Evolutionary conservation across 208 protist genomes (phyloP).

Genomic region (Acanthamoeba sp.): DNA sequence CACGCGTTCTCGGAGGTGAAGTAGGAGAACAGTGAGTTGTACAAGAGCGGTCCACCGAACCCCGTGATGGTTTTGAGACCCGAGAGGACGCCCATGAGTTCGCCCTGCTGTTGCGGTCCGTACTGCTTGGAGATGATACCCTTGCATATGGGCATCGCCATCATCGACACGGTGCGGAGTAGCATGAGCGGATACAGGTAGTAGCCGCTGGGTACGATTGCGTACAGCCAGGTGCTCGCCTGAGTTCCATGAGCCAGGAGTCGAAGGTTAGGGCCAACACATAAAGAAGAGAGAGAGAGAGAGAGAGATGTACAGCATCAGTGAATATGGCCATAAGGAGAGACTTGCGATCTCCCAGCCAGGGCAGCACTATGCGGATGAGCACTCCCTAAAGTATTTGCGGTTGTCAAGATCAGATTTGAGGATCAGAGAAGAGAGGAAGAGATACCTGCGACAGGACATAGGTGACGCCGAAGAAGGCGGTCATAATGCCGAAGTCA

Average conservation of each 20-base stretch:
- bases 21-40: conserved; percentile 1
- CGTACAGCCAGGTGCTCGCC: conserved; percentile 1
- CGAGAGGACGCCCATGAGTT: conserved; percentile 32
- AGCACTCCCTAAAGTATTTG: background rate
- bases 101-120: background rate
- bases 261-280: background rate
- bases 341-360: background rate
- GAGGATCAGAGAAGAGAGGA: background rate
- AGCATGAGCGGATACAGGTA: conserved; percentile 57
- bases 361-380: background rate
- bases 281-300: background rate
- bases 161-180: background rate
- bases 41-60: conserved; percentile 28
- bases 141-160: conserved; percentile 3
- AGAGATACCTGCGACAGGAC: background rate
- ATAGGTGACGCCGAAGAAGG: conserved; percentile 46
- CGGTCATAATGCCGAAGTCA: background rate
- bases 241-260: background rate
- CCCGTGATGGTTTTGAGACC: conserved; percentile 19
- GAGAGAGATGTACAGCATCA: background rate
- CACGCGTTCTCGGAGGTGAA: background rate
- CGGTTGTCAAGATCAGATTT: background rate
- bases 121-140: conserved; percentile 61
- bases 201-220: background rate
- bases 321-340: background rate